These are phyloP conservation scores for Yamadazyma blattariae DNA, from an alignment of 1,139 yeast genomes.

Conservation along the genomic window DNA sequence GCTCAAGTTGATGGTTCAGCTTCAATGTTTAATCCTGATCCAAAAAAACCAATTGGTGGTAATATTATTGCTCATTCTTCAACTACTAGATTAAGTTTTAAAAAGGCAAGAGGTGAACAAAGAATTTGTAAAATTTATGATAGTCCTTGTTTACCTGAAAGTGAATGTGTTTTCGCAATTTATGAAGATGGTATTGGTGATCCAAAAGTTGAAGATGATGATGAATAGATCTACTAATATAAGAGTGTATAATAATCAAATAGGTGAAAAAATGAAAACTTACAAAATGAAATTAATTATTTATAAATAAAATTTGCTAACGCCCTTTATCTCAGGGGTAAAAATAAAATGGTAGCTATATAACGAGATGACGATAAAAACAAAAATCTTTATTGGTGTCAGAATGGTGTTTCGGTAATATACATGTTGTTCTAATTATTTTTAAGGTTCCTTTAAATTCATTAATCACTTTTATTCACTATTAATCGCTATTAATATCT, in stretches of 20 bases:
- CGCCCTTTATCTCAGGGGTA: too few relatives aligned
- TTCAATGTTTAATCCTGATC: slow-evolving; percentile 86
- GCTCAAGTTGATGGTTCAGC: slow-evolving; percentile 96
- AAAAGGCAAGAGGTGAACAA: slow-evolving; percentile 88
- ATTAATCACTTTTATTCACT: not conserved
- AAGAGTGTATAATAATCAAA: too few relatives aligned
- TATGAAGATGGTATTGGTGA: slow-evolving; percentile 98
- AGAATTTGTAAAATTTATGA: slow-evolving; percentile 93
- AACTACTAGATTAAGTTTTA: slow-evolving; percentile 85
- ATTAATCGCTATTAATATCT: not conserved
- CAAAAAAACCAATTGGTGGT: slow-evolving; percentile 99
- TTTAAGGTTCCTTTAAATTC: too few relatives aligned
- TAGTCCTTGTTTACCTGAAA: slow-evolving; percentile 93
- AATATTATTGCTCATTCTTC: slow-evolving; percentile 97
- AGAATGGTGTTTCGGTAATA: too few relatives aligned
- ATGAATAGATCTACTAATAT: slow-evolving; percentile 2
- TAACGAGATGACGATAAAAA: too few relatives aligned
- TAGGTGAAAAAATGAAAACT: too few relatives aligned
- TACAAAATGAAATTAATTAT: too few relatives aligned
- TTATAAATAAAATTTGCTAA: too few relatives aligned
- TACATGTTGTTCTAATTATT: too few relatives aligned
- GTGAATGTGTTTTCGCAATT: slow-evolving; percentile 92
- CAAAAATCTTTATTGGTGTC: too few relatives aligned
- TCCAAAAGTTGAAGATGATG: slow-evolving; percentile 75
- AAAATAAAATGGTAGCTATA: too few relatives aligned